These are phyloP conservation scores for Suhomyces guaymorum DNA, from an alignment of 1,139 yeast species.

Conservation along the genomic window DNA sequence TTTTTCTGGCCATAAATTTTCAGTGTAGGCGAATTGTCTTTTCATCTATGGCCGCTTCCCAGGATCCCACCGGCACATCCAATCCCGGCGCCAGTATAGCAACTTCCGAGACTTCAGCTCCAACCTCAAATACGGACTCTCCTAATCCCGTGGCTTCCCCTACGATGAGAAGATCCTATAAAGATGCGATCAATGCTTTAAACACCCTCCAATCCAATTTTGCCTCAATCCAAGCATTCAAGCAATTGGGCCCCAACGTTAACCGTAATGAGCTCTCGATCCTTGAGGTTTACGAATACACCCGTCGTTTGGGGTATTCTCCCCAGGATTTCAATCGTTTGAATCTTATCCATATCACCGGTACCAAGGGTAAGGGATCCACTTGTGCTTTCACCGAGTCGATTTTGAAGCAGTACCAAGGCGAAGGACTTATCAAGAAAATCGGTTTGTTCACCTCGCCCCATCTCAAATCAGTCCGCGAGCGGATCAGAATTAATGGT, in stretches of 20 bases:
- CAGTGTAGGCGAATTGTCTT: not conserved
- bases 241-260: slow-evolving; percentile 61
- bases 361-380: slow-evolving; percentile 98
- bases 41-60: slow-evolving; percentile 9
- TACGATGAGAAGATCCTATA: slow-evolving; percentile 32
- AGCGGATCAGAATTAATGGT: slow-evolving; percentile 87
- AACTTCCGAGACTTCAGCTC: not conserved
- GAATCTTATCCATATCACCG: slow-evolving; percentile 89
- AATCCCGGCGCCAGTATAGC: slow-evolving; percentile 3
- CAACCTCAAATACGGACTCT: not conserved
- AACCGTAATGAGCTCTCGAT: slow-evolving; percentile 71
- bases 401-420: slow-evolving; percentile 62
- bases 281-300: slow-evolving; percentile 88
- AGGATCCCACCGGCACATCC: slow-evolving; percentile 5
- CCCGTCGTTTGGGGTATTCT: slow-evolving; percentile 82
- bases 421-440: slow-evolving; percentile 40
- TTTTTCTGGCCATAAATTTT: slow-evolving; percentile 1
- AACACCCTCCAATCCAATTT: slow-evolving; percentile 90
- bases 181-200: slow-evolving; percentile 81
- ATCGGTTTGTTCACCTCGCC: slow-evolving; percentile 95
- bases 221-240: slow-evolving; percentile 81
- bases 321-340: slow-evolving; percentile 67
- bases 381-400: slow-evolving; percentile 94
- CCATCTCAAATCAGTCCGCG: slow-evolving; percentile 89
- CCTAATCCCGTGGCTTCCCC: slow-evolving; percentile 1